phyloP scores from a whole-genome alignment of 257 asterid genomes.

The Euphrasia confusa region DNA sequence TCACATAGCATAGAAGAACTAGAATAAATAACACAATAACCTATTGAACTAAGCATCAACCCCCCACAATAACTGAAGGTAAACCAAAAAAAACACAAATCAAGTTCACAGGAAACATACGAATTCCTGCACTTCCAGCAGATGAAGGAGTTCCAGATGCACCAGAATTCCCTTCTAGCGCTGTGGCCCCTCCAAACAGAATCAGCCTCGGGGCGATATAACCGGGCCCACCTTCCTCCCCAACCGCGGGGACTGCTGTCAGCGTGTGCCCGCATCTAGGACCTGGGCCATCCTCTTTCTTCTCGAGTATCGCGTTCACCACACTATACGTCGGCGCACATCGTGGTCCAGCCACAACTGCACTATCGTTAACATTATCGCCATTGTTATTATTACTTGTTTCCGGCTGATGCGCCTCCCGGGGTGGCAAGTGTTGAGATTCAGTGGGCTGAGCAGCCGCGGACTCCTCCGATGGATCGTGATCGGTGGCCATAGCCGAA shows the following conservation, averaged over 20 bases:
- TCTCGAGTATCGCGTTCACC: slow-evolving; percentile 71
- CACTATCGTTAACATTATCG: slow-evolving; percentile 16
- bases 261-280: slow-evolving; percentile 96
- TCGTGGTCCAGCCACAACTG: slow-evolving; percentile 61
- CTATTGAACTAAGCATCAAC: background rate
- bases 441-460: slow-evolving; percentile 25
- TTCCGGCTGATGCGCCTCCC: slow-evolving; percentile 34
- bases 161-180: slow-evolving; percentile 93
- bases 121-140: slow-evolving; percentile 98
- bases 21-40: slow-evolving; percentile 7
- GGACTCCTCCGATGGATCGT: too few species aligned
- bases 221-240: slow-evolving; percentile 83
- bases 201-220: slow-evolving; percentile 88
- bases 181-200: slow-evolving; percentile 96
- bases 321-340: slow-evolving; percentile 80
- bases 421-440: slow-evolving; percentile 37
- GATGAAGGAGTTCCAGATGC: slow-evolving; percentile 89
- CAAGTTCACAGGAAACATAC: slow-evolving; percentile 42
- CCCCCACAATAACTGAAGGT: background rate
- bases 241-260: slow-evolving; percentile 92
- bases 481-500: too few species aligned
- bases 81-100: slow-evolving; percentile 3
- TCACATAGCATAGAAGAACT: slow-evolving; percentile 5
- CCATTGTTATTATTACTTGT: slow-evolving; percentile 23
- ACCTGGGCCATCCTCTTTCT: slow-evolving; percentile 94